Evolutionary conservation across 148 eudicot genomes (phyloP), one percentile per base, ranked within the genome.

Genomic region (Drosera capensis): DNA sequence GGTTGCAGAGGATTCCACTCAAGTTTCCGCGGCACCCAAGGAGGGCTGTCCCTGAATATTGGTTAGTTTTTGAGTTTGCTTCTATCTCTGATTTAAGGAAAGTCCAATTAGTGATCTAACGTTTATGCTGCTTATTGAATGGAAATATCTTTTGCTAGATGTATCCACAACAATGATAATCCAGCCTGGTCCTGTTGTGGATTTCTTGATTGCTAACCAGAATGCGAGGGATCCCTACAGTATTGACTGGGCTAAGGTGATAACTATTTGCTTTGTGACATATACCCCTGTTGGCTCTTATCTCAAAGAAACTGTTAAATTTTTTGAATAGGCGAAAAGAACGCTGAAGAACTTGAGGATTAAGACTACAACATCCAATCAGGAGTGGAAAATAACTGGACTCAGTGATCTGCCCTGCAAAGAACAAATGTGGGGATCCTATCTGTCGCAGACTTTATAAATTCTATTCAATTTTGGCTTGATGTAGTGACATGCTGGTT

Each of bases 1-100:
- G 95, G 95, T 1, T 90, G 97, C 62, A 56, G 97, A 20, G 97
- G 97, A 2, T 84, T 90, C 36, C 97, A 90, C 54, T 80, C 97
- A 1, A 90, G 95, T 46, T 90, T 90, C 56, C 66, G 97, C 18
- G 73, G 93, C 18, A 71, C 80, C 20, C 97, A 90, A 68, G 71
- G 79, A 38, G 97, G 97, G 25, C 52, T 90, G 42, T 90, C 97
- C 8, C 60, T 90, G 49, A 90, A 90, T 60, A 78, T 90, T 35
- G 97, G 97, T 84, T 53, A 45, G 34, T 22, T 23, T 23, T 44
- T 16, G n/a, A n/a, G 31, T 34, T 11, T 34, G 38, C 14, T 28
- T 28, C 9, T 28, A 5, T 9, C 5, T 34, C n/a, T 11, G 14
- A 11, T 11, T 28, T 28, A 9, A 11, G n/a, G 14, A 34, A 4